Conservation (phyloP, 2,329 filamentous ascomycete species). For the Talaromyces sp. region DNA sequence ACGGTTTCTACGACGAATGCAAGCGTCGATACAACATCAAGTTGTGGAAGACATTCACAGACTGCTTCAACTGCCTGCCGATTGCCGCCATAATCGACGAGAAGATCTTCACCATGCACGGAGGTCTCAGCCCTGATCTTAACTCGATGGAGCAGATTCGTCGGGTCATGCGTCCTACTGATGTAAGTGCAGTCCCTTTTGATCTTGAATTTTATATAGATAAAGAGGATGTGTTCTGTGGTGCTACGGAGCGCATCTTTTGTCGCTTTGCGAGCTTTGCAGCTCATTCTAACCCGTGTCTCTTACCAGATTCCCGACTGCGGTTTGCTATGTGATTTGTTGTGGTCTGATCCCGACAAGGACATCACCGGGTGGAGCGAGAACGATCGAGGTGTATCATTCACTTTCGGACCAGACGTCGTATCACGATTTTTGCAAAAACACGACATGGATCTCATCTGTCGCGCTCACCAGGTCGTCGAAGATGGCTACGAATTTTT, state of each 20-base stretch:
- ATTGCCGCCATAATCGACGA: constrained; percentile 99
- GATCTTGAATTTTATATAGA: constrained; percentile 1
- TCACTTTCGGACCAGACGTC: constrained; percentile 96
- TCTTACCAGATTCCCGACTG: constrained; percentile 83
- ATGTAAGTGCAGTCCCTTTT: constrained; percentile 60
- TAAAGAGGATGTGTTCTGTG: neutral
- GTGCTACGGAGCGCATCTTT: neutral
- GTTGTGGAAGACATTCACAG: constrained; percentile 98
- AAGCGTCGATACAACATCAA: constrained; percentile 99
- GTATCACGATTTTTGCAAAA: constrained; percentile 97
- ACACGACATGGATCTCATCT: constrained; percentile 99
- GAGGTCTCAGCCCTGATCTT: constrained; percentile 89
- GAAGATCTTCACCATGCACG: constrained; percentile 99
- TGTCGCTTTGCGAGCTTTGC: constrained; percentile 16
- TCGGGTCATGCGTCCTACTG: constrained; percentile 95
- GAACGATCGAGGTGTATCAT: constrained; percentile 96
- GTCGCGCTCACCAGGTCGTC: constrained; percentile 95
- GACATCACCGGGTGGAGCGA: constrained; percentile 99
- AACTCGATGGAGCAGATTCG: constrained; percentile 99
- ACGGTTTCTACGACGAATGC: constrained; percentile 99
- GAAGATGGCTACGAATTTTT: constrained; percentile 99
- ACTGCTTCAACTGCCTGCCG: constrained; percentile 98
- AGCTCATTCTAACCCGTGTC: constrained; percentile 37
- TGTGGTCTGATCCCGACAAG: constrained; percentile 99
- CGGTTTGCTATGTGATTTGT: constrained; percentile 89